Conservation (phyloP, 2,329 filamentous ascomycete species). For the Cladophialophora exuberans region DNA sequence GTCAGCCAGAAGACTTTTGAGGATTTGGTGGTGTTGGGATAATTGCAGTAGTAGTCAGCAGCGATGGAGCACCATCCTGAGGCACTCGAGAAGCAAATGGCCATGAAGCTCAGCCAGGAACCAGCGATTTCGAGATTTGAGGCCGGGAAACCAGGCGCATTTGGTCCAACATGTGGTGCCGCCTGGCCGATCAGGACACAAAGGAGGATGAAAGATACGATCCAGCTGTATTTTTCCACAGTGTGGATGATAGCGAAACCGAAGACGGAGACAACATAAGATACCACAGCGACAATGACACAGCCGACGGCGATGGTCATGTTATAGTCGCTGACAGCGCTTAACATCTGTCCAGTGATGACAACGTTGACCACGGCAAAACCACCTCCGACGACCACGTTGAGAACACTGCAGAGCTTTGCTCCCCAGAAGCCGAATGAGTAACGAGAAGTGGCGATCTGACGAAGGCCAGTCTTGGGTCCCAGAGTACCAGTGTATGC, state of each 20-base stretch:
- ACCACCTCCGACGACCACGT: conserved; percentile 36
- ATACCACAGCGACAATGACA: conserved; percentile 38
- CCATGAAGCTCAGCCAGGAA: conserved; percentile 31
- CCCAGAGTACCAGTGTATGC: conserved; percentile 48
- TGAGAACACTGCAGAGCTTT: conserved; percentile 37
- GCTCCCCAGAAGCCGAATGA: conserved; percentile 39
- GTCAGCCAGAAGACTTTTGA: conserved; percentile 32
- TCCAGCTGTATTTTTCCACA: conserved; percentile 39
- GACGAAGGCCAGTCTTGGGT: conserved; percentile 43
- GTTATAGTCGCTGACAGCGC: conserved; percentile 40
- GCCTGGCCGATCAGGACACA: conserved; percentile 53
- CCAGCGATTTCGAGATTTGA: conserved; percentile 41
- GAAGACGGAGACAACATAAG: conserved; percentile 36
- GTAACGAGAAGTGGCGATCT: conserved; percentile 37
- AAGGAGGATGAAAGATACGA: conserved; percentile 40
- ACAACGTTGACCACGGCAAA: conserved; percentile 41
- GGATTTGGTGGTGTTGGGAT: conserved; percentile 28
- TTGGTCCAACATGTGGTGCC: conserved; percentile 48
- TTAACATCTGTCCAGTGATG: conserved; percentile 40
- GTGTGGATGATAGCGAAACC: conserved; percentile 37
- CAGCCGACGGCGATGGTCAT: conserved; percentile 38
- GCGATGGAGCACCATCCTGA: conserved; percentile 33
- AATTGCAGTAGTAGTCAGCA: conserved; percentile 35
- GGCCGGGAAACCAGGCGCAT: conserved; percentile 36
- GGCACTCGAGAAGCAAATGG: conserved; percentile 31